Percentiles rank a stretch among this genome's conserved stretches.
Evolutionary conservation across 495 filamentous ascomycete species (phyloP).

Genomic region (Neurospora africana): DNA sequence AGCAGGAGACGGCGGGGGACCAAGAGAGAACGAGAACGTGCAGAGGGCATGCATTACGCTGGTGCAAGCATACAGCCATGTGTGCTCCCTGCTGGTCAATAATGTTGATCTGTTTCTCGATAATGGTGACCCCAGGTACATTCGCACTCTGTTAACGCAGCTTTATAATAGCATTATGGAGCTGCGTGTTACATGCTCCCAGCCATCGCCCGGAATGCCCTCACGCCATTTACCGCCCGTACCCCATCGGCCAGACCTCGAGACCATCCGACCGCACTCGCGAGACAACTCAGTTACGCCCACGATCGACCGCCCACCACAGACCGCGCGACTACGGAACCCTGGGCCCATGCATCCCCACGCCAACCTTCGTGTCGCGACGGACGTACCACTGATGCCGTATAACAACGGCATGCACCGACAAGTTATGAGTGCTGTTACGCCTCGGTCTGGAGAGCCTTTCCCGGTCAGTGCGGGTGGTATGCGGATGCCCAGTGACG

Average conservation of each 20-base stretch:
- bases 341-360: constrained; percentile 30
- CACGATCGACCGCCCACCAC: constrained; percentile 43
- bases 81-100: constrained; percentile 57
- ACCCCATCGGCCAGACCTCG: constrained; percentile 19
- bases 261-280: constrained; percentile 33
- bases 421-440: constrained; percentile 43
- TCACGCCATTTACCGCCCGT: constrained; percentile 5
- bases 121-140: constrained; percentile 66
- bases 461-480: constrained; percentile 48
- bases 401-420: constrained; percentile 34
- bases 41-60: constrained; percentile 56
- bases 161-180: constrained; percentile 75
- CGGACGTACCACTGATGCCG: constrained; percentile 31
- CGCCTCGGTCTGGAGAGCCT: constrained; percentile 69
- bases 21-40: constrained; percentile 54
- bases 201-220: constrained; percentile 7
- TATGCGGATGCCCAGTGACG: constrained; percentile 36
- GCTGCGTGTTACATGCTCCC: constrained; percentile 41
- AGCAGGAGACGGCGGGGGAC: constrained; percentile 38
- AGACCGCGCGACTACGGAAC: constrained; percentile 45
- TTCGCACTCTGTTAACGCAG: constrained; percentile 69
- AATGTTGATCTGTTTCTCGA: constrained; percentile 61
- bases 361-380: constrained; percentile 40
- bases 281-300: constrained; percentile 50
- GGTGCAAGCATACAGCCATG: constrained; percentile 64